Conservation (phyloP, 257 asterid species). For the Solanum peruvianum region DNA sequence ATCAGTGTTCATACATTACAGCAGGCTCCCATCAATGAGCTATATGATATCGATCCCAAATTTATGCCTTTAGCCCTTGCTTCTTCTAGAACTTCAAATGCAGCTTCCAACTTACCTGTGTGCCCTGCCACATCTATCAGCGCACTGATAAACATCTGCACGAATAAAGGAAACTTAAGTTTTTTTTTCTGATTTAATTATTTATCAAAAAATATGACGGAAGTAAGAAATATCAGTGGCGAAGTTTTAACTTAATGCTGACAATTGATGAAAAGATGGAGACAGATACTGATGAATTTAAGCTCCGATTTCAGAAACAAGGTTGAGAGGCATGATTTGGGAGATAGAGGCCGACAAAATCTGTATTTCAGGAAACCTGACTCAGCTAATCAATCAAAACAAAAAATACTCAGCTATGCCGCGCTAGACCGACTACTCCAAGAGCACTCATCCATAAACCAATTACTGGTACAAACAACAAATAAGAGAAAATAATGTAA, state of each 20-base stretch:
- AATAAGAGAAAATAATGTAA: neutral
- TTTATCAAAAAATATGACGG: neutral
- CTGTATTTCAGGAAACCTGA: neutral
- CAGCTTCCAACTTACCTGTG: conserved; percentile 86
- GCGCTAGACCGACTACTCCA: neutral
- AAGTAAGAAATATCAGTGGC: neutral
- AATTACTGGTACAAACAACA: too few species aligned
- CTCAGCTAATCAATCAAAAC: neutral
- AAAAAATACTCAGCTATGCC: neutral
- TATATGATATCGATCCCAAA: conserved; percentile 71
- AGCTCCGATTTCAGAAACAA: neutral
- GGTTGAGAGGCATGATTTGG: neutral
- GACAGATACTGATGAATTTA: neutral
- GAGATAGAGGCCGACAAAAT: neutral
- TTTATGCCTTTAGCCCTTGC: conserved; percentile 68
- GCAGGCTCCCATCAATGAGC: conserved; percentile 99
- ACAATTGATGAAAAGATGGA: neutral
- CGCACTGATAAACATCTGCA: conserved; percentile 90
- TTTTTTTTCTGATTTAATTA: neutral
- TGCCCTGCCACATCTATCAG: conserved; percentile 97
- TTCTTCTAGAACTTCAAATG: conserved; percentile 75
- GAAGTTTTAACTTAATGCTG: neutral
- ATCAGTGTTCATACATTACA: conserved; percentile 49
- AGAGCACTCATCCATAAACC: neutral
- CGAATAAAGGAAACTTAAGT: neutral